Percentiles rank a stretch among this genome's conserved stretches.
Conservation (phyloP, 1,284 basidiomycete species). For the Phlebopus sp. region DNA sequence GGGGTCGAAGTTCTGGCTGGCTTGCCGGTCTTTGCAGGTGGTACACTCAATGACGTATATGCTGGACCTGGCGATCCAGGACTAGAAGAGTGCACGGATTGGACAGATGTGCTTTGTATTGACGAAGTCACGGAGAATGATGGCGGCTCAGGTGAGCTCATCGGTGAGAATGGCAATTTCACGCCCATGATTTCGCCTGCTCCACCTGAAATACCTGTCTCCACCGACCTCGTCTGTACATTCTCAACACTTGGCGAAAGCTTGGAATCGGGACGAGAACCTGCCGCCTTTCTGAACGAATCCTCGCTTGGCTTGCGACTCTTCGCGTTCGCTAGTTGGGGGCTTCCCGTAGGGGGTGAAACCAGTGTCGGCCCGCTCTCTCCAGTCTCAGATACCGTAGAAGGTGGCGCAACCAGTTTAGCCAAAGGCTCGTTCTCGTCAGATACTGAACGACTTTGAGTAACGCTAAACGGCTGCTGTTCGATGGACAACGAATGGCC, state of each 20-base stretch:
- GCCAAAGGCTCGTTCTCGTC: slow-evolving; percentile 28
- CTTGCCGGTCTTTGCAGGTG: slow-evolving; percentile 8
- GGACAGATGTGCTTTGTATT: slow-evolving; percentile 20
- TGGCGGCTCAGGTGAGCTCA: slow-evolving; percentile 30
- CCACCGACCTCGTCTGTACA: slow-evolving; percentile 21
- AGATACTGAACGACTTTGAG: slow-evolving; percentile 17
- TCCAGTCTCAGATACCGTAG: slow-evolving; percentile 22
- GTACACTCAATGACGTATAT: slow-evolving; percentile 1
- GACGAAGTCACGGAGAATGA: slow-evolving; percentile 31
- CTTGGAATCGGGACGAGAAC: slow-evolving; percentile 37
- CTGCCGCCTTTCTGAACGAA: slow-evolving; percentile 24
- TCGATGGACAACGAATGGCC: slow-evolving; percentile 25
- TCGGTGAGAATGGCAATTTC: slow-evolving; percentile 30
- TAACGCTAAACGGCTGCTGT: slow-evolving; percentile 19
- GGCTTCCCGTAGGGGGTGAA: slow-evolving; percentile 17
- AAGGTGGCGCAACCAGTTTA: slow-evolving; percentile 10
- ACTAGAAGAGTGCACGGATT: slow-evolving; percentile 19
- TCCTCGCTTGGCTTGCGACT: slow-evolving; percentile 29
- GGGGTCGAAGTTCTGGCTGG: slow-evolving; percentile 19
- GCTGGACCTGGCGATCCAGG: slow-evolving; percentile 14
- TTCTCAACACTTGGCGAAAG: slow-evolving; percentile 29
- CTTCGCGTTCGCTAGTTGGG: slow-evolving; percentile 18
- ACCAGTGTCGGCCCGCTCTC: slow-evolving; percentile 15
- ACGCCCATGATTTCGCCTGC: slow-evolving; percentile 30
- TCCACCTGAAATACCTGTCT: slow-evolving; percentile 17